Percentiles rank a stretch among this genome's conserved stretches.
Evolutionary conservation across 106 monocot genomes (phyloP).

Genomic region (Hemerocallis citrina): DNA sequence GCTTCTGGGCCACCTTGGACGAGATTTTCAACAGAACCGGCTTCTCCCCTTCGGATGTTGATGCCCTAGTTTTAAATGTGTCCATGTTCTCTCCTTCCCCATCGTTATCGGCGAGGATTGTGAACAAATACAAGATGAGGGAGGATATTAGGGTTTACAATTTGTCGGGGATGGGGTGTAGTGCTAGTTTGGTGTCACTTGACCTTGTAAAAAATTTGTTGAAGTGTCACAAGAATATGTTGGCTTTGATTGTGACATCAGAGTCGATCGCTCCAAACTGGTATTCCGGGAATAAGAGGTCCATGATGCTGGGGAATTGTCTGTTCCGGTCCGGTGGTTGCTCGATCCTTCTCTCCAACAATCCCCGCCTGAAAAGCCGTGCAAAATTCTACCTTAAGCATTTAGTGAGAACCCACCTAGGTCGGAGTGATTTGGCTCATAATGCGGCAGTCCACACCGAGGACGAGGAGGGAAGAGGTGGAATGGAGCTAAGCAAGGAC

Average conservation of each 20-base stretch:
- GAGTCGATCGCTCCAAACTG: constrained; percentile 78
- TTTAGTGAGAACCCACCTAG: constrained; percentile 13
- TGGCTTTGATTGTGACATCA: constrained; percentile 57
- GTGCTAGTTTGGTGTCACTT: constrained; percentile 33
- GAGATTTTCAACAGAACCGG: constrained; percentile 20
- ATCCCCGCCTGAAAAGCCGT: background rate
- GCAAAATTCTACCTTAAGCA: constrained; percentile 6
- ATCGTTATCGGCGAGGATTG: constrained; percentile 26
- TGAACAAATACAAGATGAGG: constrained; percentile 37
- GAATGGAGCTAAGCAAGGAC: constrained; percentile 14
- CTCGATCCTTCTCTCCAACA: constrained; percentile 59
- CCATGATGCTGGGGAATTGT: constrained; percentile 82
- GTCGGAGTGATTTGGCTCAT: constrained; percentile 11
- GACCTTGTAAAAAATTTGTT: constrained; percentile 37
- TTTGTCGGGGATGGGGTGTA: constrained; percentile 53
- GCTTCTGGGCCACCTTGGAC: constrained; percentile 19
- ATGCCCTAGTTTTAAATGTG: constrained; percentile 39
- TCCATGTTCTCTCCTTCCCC: constrained; percentile 48
- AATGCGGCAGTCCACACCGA: constrained; percentile 10
- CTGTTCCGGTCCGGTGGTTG: constrained; percentile 75
- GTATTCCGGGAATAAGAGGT: constrained; percentile 57
- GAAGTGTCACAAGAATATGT: constrained; percentile 12
- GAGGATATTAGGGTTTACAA: constrained; percentile 34
- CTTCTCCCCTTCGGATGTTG: constrained; percentile 21
- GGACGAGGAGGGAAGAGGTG: constrained; percentile 13